Evolutionary conservation across 176 grass and related monocot genomes (phyloP).

Genomic region (Oryza punctata): DNA sequence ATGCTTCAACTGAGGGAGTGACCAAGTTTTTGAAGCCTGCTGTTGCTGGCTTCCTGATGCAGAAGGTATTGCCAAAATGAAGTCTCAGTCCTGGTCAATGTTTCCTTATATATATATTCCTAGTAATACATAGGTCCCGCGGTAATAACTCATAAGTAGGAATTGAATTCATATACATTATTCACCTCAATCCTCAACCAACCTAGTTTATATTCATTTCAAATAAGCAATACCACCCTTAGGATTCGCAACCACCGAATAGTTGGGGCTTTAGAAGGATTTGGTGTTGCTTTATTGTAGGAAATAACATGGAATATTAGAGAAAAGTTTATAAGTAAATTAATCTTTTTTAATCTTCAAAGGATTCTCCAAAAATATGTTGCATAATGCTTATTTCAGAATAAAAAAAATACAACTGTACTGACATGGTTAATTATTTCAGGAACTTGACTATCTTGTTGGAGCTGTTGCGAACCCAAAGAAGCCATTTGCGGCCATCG

Average conservation of each 20-base stretch:
- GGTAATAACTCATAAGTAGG: neutral
- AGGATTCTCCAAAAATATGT: neutral
- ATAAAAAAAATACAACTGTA: neutral
- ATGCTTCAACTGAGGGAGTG: conserved; percentile 94
- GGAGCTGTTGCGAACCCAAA: conserved; percentile 91
- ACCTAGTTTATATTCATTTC: neutral
- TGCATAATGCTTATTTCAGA: neutral
- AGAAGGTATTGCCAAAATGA: conserved; percentile 63
- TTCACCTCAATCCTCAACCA: neutral
- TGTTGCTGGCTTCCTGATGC: conserved; percentile 99
- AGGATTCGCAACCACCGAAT: neutral
- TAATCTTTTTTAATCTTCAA: neutral
- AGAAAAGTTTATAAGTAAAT: neutral
- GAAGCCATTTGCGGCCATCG: conserved; percentile 92
- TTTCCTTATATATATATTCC: neutral
- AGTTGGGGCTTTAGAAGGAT: too few relatives aligned
- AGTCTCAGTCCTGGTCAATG: neutral
- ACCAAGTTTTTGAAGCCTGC: conserved; percentile 86
- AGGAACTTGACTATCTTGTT: conserved; percentile 98
- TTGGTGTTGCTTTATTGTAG: neutral
- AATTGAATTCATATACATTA: neutral
- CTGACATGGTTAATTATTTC: neutral
- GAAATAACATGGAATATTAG: neutral
- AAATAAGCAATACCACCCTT: neutral
- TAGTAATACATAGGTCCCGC: neutral